Conservation (phyloP, 352 stramenopile species). For the Blastocystis sp. region DNA sequence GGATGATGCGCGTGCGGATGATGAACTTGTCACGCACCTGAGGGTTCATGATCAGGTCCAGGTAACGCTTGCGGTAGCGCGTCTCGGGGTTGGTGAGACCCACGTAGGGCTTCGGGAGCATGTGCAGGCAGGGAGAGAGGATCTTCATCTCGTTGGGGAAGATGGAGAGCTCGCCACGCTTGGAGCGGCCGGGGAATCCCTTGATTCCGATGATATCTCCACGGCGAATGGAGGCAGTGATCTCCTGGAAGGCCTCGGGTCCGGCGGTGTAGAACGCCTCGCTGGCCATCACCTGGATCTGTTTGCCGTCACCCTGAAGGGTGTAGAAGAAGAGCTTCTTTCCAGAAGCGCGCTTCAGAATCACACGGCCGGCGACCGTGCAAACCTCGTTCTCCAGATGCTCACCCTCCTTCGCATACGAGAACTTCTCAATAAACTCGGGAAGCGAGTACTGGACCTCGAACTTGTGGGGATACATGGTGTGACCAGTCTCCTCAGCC, state of each 20-base stretch:
- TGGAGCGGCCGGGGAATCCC: conserved; percentile 85
- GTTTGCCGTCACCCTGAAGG: conserved; percentile 79
- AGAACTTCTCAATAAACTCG: conserved; percentile 81
- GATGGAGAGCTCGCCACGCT: conserved; percentile 91
- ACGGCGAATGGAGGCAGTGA: conserved; percentile 78
- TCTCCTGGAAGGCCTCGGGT: conserved; percentile 71
- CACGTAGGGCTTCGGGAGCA: conserved; percentile 78
- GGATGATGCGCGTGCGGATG: conserved; percentile 77
- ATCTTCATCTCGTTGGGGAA: conserved; percentile 80
- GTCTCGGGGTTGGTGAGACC: conserved; percentile 80
- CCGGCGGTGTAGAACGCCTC: conserved; percentile 66
- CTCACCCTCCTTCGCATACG: conserved; percentile 69
- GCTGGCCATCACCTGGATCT: conserved; percentile 91
- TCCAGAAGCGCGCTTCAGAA: conserved; percentile 83
- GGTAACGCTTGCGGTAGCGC: conserved; percentile 90
- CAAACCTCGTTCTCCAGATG: conserved; percentile 71
- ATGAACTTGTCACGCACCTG: conserved; percentile 81
- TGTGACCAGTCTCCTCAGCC: conserved; percentile 77
- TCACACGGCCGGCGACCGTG: conserved; percentile 82
- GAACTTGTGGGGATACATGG: conserved; percentile 98
- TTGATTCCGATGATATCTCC: conserved; percentile 89
- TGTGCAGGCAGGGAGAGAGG: conserved; percentile 87
- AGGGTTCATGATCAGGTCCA: conserved; percentile 91
- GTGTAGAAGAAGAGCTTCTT: conserved; percentile 96
- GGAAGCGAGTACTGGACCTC: conserved; percentile 78